Evolutionary conservation across 306 rosid genomes (phyloP).

Genomic region (Canavalia ensiformis): DNA sequence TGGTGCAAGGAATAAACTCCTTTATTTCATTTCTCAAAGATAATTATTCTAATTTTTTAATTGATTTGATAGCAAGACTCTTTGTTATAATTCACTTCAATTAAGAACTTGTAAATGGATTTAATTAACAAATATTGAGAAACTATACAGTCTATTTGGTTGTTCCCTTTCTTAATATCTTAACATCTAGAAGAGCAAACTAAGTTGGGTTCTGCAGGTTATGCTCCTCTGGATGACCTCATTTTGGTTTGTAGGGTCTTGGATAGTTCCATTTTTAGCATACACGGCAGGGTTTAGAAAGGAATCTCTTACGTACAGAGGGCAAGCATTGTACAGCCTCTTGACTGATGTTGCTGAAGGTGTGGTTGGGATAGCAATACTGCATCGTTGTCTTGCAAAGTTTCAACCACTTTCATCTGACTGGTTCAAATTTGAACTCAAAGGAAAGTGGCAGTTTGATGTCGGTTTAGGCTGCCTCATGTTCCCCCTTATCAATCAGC

Average conservation of each 20-base stretch:
- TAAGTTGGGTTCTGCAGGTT: constrained; percentile 62
- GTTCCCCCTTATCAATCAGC: constrained; percentile 68
- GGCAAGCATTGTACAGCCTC: constrained; percentile 74
- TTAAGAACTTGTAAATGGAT: constrained; percentile 29
- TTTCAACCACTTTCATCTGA: constrained; percentile 64
- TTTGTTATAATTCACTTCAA: constrained; percentile 26
- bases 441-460: constrained; percentile 67
- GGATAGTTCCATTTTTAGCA: constrained; percentile 69
- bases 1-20: constrained; percentile 5
- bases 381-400: constrained; percentile 58
- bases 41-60: not conserved
- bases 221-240: constrained; percentile 73
- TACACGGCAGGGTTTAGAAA: constrained; percentile 65
- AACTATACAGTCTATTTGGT: constrained; percentile 12
- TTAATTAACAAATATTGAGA: not conserved
- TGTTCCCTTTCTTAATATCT: constrained; percentile 12
- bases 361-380: constrained; percentile 64
- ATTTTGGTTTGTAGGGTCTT: constrained; percentile 73
- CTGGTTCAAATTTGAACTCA: constrained; percentile 65
- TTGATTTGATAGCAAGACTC: constrained; percentile 14
- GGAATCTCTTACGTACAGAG: constrained; percentile 67
- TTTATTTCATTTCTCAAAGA: constrained; percentile 8
- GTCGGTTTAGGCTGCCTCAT: constrained; percentile 66
- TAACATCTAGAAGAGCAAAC: constrained; percentile 38
- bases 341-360: constrained; percentile 64